phyloP scores from a whole-genome alignment of 768 basidiomycete species.

The Grammothele lineata region DNA sequence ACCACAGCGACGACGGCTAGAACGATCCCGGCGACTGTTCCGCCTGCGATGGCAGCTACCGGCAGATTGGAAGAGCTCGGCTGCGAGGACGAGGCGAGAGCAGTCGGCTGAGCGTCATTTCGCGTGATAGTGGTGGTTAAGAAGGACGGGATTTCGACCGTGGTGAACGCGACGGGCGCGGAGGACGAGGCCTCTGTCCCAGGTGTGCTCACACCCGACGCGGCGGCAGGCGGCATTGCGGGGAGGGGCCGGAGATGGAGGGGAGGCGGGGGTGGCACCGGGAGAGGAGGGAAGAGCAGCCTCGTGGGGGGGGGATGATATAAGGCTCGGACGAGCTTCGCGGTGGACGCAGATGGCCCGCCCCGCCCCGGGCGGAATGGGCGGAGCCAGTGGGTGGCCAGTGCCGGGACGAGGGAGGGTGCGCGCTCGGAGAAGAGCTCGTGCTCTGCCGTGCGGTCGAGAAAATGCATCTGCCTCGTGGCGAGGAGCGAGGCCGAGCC shows the following conservation, averaged over 20 bases:
- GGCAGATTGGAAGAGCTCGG: slow-evolving; percentile 29
- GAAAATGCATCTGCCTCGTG: too few relatives aligned
- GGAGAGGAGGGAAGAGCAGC: neutral
- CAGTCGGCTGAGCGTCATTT: too few relatives aligned
- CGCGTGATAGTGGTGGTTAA: slow-evolving; percentile 27
- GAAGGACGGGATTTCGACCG: slow-evolving; percentile 9
- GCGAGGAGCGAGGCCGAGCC: too few relatives aligned
- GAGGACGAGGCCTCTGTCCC: too few relatives aligned
- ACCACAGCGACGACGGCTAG: slow-evolving; percentile 40
- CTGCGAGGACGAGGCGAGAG: too few relatives aligned
- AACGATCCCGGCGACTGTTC: slow-evolving; percentile 41
- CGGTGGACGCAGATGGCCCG: slow-evolving; percentile 1
- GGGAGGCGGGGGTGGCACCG: slow-evolving; percentile 3
- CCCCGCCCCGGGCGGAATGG: too few relatives aligned
- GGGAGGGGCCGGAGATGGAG: neutral
- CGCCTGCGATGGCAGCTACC: slow-evolving; percentile 47
- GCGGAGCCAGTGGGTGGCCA: too few relatives aligned
- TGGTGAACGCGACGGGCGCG: slow-evolving; percentile 6
- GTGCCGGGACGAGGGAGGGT: too few relatives aligned
- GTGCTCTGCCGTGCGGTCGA: too few relatives aligned
- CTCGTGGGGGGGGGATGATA: neutral
- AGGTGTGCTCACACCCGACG: too few relatives aligned
- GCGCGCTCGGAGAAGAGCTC: too few relatives aligned
- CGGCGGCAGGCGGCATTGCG: neutral
- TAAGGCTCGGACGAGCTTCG: slow-evolving; percentile 1